phyloP scores from a whole-genome alignment of 2,329 filamentous ascomycete species.

The Pseudocercospora eumusae region DNA sequence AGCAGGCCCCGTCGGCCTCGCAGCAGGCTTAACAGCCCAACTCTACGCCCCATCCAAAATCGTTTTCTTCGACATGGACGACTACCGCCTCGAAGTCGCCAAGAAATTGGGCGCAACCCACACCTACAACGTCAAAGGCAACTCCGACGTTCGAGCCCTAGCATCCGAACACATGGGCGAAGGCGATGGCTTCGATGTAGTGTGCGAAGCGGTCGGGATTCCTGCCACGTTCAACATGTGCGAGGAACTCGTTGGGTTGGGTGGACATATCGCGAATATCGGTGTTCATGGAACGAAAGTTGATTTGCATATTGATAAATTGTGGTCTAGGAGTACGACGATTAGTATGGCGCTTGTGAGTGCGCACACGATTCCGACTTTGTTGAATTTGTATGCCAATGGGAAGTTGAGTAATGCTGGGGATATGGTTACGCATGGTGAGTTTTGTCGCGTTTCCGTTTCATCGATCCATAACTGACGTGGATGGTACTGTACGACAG shows the following conservation, averaged over 20 bases:
- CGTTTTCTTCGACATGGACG: constrained; percentile 56
- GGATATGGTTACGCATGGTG: constrained; percentile 33
- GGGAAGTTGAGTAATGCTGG: constrained; percentile 30
- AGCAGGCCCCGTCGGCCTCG: constrained; percentile 57
- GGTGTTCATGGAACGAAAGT: constrained; percentile 60
- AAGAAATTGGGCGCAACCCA: constrained; percentile 53
- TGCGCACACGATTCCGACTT: constrained; percentile 33
- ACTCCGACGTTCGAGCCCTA: constrained; percentile 41
- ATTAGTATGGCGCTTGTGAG: constrained; percentile 34
- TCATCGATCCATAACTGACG: background rate
- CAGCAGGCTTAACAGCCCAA: constrained; percentile 56
- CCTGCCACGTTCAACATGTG: constrained; percentile 56
- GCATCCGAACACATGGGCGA: constrained; percentile 50
- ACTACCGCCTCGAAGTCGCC: constrained; percentile 51
- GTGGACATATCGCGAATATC: constrained; percentile 59
- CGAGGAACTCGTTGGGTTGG: constrained; percentile 56
- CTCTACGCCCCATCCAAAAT: constrained; percentile 57
- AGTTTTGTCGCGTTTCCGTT: background rate
- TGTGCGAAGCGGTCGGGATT: constrained; percentile 61
- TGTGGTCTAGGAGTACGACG: constrained; percentile 55
- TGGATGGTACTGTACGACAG: constrained; percentile 6
- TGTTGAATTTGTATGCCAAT: constrained; percentile 30
- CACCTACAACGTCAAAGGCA: constrained; percentile 44
- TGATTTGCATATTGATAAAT: constrained; percentile 54
- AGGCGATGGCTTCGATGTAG: constrained; percentile 57